Percentiles rank a stretch among this genome's conserved stretches.
phyloP scores from a whole-genome alignment of 495 filamentous ascomycete species.

The Bombardia bombarda region DNA sequence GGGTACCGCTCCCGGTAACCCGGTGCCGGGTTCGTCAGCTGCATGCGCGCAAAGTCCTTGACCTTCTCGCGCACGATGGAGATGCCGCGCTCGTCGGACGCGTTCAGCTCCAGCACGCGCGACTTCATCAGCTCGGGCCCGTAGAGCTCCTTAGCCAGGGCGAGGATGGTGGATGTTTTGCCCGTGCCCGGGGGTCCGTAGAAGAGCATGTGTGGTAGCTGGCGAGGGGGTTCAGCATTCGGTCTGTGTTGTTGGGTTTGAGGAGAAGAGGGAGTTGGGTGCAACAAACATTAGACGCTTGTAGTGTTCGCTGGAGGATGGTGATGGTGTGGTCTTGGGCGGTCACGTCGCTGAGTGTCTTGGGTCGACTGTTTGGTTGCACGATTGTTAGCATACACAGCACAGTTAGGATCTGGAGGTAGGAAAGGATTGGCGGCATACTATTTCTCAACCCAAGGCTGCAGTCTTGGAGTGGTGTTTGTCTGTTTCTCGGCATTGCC shows the following conservation, averaged over 20 bases:
- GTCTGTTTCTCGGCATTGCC: slow-evolving; percentile 44
- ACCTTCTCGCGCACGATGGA: slow-evolving; percentile 96
- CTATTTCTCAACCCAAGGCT: slow-evolving; percentile 99
- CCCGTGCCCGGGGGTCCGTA: slow-evolving; percentile 96
- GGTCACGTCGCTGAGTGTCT: slow-evolving; percentile 86
- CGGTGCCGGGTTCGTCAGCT: slow-evolving; percentile 73
- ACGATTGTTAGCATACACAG: neutral
- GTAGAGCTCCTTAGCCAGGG: slow-evolving; percentile 93
- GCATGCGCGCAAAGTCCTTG: slow-evolving; percentile 94
- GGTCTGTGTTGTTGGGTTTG: neutral
- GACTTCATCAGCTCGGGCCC: slow-evolving; percentile 89
- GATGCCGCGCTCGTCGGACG: slow-evolving; percentile 97
- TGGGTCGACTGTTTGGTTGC: slow-evolving; percentile 74
- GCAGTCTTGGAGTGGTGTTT: slow-evolving; percentile 58
- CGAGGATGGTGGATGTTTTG: slow-evolving; percentile 97
- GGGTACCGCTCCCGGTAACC: slow-evolving; percentile 68
- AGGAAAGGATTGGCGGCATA: slow-evolving; percentile 43
- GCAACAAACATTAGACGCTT: slow-evolving; percentile 74
- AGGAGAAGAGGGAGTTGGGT: neutral
- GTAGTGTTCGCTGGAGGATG: slow-evolving; percentile 83
- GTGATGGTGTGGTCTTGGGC: slow-evolving; percentile 97
- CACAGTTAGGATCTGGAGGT: too few species aligned
- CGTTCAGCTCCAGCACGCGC: slow-evolving; percentile 95
- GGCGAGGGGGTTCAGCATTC: slow-evolving; percentile 1
- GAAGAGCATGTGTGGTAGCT: slow-evolving; percentile 99